phyloP scores from a whole-genome alignment of 495 filamentous ascomycete species.

The Neurospora sp. region DNA sequence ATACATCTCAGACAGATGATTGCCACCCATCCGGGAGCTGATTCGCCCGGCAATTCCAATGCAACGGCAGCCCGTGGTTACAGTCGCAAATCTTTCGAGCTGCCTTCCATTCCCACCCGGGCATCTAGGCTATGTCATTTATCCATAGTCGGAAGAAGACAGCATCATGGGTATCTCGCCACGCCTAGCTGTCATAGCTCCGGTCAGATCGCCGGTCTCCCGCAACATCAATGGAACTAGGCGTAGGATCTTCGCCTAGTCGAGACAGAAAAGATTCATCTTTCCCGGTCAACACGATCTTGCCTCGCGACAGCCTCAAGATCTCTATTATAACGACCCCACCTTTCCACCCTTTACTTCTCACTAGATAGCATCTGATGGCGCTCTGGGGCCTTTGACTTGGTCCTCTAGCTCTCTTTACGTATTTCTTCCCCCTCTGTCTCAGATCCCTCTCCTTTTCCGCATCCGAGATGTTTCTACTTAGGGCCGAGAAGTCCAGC shows the following conservation, averaged over 20 bases:
- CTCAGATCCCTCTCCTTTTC: neutral
- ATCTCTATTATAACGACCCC: neutral
- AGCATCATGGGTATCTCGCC: neutral
- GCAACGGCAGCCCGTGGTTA: neutral
- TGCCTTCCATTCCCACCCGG: neutral
- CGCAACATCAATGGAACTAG: neutral
- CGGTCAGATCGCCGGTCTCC: neutral
- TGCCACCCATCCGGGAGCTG: neutral
- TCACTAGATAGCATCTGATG: neutral
- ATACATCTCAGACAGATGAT: neutral
- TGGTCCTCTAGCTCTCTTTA: neutral
- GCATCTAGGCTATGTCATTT: neutral
- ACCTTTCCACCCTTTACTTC: neutral
- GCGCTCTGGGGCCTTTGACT: neutral
- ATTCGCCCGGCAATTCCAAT: neutral
- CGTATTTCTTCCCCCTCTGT: neutral
- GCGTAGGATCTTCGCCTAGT: neutral
- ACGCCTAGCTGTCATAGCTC: neutral
- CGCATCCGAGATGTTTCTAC: neutral
- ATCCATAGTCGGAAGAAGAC: neutral
- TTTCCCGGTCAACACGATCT: neutral
- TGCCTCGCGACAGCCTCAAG: neutral
- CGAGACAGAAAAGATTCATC: neutral
- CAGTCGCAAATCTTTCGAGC: neutral
- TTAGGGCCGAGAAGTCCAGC: neutral